These are phyloP conservation scores for Candida maesae DNA, from an alignment of 805 yeast genomes.

Conservation along the genomic window DNA sequence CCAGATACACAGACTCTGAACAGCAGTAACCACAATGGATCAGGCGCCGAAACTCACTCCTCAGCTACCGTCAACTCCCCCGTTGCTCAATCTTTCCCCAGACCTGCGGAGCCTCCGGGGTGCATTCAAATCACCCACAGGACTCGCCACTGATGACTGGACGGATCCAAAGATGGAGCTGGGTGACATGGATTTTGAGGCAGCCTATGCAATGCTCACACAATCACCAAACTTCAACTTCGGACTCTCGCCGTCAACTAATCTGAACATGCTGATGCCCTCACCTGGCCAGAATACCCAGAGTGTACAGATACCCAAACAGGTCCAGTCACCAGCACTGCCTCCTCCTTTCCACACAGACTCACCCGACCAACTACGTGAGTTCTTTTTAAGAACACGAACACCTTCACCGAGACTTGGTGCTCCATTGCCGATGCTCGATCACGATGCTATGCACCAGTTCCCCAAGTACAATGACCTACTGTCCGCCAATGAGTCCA, in stretches of 20 bases:
- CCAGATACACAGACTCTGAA: neutral
- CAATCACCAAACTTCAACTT: conserved; percentile 19
- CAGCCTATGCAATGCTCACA: conserved; percentile 28
- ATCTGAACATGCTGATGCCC: neutral
- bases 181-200: conserved; percentile 27
- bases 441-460: conserved; percentile 17
- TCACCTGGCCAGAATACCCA: neutral
- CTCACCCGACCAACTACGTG: conserved; percentile 9
- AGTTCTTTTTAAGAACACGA: conserved; percentile 11
- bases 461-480: conserved; percentile 21
- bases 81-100: conserved; percentile 12
- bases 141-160: conserved; percentile 1
- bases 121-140: conserved; percentile 11
- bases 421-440: conserved; percentile 10
- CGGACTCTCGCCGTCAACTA: conserved; percentile 6
- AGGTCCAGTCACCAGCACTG: neutral
- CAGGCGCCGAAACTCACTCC: conserved; percentile 6
- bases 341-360: neutral
- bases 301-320: neutral
- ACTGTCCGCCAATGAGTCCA: conserved; percentile 25
- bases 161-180: conserved; percentile 6
- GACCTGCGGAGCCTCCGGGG: conserved; percentile 10
- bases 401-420: conserved; percentile 16
- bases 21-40: conserved; percentile 6
- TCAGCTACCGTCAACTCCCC: conserved; percentile 15